Percentiles rank a stretch among this genome's conserved stretches.
Conservation (phyloP, 371 early-diverging fungal genomes). For the Rhizopus arrhizus region DNA sequence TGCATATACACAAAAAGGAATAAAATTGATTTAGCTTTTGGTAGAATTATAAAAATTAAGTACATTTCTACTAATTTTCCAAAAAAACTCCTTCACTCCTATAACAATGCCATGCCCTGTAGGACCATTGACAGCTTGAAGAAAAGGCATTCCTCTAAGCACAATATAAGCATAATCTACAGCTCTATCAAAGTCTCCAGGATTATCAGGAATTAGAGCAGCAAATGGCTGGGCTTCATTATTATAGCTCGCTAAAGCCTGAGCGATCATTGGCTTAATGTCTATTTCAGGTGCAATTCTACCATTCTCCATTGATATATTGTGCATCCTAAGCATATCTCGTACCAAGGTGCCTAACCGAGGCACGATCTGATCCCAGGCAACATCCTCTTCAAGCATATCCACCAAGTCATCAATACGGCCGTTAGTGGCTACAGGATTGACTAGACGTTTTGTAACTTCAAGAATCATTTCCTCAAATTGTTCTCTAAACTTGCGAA, state of each 20-base stretch:
- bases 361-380: conserved; percentile 36
- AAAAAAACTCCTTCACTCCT: conserved; percentile 25
- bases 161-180: neutral
- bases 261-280: neutral
- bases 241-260: neutral
- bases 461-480: conserved; percentile 28
- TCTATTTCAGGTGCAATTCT: conserved; percentile 7
- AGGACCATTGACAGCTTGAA: conserved; percentile 26
- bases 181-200: neutral
- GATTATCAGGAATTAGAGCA: conserved; percentile 3
- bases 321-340: too few species aligned
- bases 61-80: neutral
- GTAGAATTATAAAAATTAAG: neutral
- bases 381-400: conserved; percentile 42
- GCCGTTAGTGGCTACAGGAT: conserved; percentile 23
- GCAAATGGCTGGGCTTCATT: neutral
- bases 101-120: conserved; percentile 18
- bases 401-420: conserved; percentile 27
- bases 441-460: conserved; percentile 20
- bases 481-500: conserved; percentile 29
- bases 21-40: neutral
- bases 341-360: conserved; percentile 7
- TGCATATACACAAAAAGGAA: too few species aligned
- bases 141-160: conserved; percentile 4
- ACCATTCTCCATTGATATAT: neutral